These are phyloP conservation scores for Corynespora cassiicola DNA, from an alignment of 2,329 filamentous ascomycete genomes.

Conservation along the genomic window DNA sequence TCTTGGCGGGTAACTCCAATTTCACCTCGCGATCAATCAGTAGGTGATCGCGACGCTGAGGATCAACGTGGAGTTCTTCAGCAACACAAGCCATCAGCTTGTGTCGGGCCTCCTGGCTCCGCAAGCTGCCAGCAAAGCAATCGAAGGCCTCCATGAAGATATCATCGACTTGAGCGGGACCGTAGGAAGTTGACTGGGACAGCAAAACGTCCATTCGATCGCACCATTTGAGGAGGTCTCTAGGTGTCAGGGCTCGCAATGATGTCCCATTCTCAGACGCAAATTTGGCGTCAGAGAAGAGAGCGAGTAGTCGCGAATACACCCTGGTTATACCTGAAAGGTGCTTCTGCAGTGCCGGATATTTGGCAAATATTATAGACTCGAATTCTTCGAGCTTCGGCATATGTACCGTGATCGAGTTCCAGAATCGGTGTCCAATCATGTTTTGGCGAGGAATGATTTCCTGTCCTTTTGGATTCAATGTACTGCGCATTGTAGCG, in stretches of 20 bases:
- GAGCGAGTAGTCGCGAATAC: conserved; percentile 54
- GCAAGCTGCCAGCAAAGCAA: conserved; percentile 85
- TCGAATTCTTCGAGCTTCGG: conserved; percentile 74
- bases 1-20: conserved; percentile 50
- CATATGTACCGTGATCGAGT: conserved; percentile 71
- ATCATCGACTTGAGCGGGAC: conserved; percentile 75
- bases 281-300: conserved; percentile 53
- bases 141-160: conserved; percentile 95
- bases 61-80: conserved; percentile 84
- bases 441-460: conserved; percentile 72
- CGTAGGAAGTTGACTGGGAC: conserved; percentile 65
- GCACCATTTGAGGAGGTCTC: conserved; percentile 93
- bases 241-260: conserved; percentile 69
- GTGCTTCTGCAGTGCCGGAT: conserved; percentile 70
- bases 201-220: conserved; percentile 74
- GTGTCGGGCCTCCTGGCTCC: conserved; percentile 66
- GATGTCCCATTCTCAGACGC: conserved; percentile 61
- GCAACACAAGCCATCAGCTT: conserved; percentile 75
- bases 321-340: conserved; percentile 63
- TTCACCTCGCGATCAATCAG: conserved; percentile 75
- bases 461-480: conserved; percentile 72
- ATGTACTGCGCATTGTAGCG: conserved; percentile 80
- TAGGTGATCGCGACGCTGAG: conserved; percentile 80
- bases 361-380: conserved; percentile 73
- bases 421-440: conserved; percentile 88